Percentiles rank a stretch among this genome's conserved stretches.
These are phyloP conservation scores for Acrasis kona DNA, from an alignment of 78 protist species.

Conservation along the genomic window DNA sequence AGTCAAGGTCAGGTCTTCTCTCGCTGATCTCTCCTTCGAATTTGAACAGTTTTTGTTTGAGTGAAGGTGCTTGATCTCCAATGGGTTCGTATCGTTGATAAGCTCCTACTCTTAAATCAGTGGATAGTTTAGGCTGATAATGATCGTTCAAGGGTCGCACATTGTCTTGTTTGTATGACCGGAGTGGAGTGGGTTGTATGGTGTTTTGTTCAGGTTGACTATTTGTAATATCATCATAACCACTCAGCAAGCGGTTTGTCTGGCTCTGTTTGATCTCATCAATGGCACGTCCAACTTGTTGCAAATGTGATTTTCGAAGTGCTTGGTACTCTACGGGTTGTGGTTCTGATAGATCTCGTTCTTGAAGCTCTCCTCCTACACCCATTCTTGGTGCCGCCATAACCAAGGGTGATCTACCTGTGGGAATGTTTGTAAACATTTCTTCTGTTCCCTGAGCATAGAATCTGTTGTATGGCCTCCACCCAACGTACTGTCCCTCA, in stretches of 20 bases:
- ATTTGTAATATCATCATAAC: neutral
- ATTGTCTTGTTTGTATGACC: neutral
- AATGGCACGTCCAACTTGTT: neutral
- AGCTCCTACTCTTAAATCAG: neutral
- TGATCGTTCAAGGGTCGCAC: too few relatives aligned
- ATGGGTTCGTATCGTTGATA: neutral
- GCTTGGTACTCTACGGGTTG: neutral
- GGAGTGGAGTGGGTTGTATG: neutral
- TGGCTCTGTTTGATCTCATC: neutral
- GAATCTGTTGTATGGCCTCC: constrained; percentile 3
- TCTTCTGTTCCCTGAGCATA: constrained; percentile 10
- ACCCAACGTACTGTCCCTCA: neutral
- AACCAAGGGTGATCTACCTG: constrained; percentile 4
- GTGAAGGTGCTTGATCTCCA: neutral
- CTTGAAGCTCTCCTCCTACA: neutral
- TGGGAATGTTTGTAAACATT: constrained; percentile 1
- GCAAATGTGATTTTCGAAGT: neutral
- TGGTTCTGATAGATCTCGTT: neutral
- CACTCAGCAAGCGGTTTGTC: neutral
- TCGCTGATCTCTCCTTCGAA: neutral
- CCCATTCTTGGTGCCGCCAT: neutral
- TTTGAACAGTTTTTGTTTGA: neutral
- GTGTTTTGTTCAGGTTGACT: too few relatives aligned
- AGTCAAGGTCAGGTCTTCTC: neutral
- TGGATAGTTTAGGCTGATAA: neutral